These are phyloP conservation scores for Colletotrichum plurivorum DNA, from an alignment of 2,329 filamentous ascomycete genomes.

Conservation along the genomic window DNA sequence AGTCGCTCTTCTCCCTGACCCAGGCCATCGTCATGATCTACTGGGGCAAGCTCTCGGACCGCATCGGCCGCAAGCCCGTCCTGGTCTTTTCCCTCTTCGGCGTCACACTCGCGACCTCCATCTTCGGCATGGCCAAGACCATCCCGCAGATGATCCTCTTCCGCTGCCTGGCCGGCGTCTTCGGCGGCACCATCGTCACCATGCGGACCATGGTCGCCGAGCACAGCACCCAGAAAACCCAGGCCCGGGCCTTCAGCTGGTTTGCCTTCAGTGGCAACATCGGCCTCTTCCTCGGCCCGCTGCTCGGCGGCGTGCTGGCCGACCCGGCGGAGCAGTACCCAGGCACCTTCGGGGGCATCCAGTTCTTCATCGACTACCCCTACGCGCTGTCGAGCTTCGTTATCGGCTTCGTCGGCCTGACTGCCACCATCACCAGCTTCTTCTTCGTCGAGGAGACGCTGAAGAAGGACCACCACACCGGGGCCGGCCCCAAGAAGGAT, in stretches of 20 bases:
- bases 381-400: slow-evolving; percentile 76
- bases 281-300: slow-evolving; percentile 80
- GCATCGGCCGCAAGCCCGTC: slow-evolving; percentile 79
- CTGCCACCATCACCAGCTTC: slow-evolving; percentile 64
- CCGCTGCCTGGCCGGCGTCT: slow-evolving; percentile 79
- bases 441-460: slow-evolving; percentile 77
- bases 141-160: slow-evolving; percentile 84
- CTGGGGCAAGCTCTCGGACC: slow-evolving; percentile 77
- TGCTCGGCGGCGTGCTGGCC: slow-evolving; percentile 78
- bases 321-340: slow-evolving; percentile 77
- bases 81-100: slow-evolving; percentile 78
- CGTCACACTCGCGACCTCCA: slow-evolving; percentile 69
- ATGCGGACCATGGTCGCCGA: slow-evolving; percentile 85
- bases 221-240: slow-evolving; percentile 77
- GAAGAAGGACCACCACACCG: slow-evolving; percentile 42
- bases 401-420: slow-evolving; percentile 56
- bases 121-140: slow-evolving; percentile 77
- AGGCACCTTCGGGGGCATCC: slow-evolving; percentile 64
- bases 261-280: slow-evolving; percentile 83
- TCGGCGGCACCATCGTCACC: slow-evolving; percentile 81
- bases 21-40: slow-evolving; percentile 84
- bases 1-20: slow-evolving; percentile 79
- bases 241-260: slow-evolving; percentile 81
- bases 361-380: slow-evolving; percentile 75
- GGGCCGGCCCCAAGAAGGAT: slow-evolving; percentile 3